Evolutionary conservation across 495 filamentous ascomycete species (phyloP), one percentile per base, ranked within the genome.

Genomic region (Amphirosellinia nigrospora): DNA sequence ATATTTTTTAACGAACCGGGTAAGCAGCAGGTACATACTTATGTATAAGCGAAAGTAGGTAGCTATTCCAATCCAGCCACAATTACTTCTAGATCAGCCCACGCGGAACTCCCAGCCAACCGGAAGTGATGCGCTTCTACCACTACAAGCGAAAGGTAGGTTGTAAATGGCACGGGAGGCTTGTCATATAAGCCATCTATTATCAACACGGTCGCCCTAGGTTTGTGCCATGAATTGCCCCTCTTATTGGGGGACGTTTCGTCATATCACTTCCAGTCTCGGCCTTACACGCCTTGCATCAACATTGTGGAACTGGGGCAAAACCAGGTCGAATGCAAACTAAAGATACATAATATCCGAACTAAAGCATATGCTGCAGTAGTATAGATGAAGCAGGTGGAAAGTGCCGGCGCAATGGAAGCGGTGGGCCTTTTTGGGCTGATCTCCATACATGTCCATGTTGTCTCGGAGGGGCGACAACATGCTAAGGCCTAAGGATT

Each of bases 141-240:
- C 34, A 19, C 53, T 56, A 4, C 16, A 50, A 48, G 28, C 41
- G 41, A 61, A 36, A 43, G 1, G 60, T 15, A 64, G 21, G 26
- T 45, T 4, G 8, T 10, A 64, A 36, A 38, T 38, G 15, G 38
- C 46, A 38, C n/a, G 39, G 62, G 62, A 65, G 45, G 23, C 23
- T 48, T 19, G 46, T 65, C 16, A 46, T 50, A 65, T 62, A 62
- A 65, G n/a, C 32, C n/a, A 13, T 41, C 16, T 52, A 11, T 53
- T 65, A 65, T 65, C 34, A 41, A 46, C 28, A 65, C 46, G 46
- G 46, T 21, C 9, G 36, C 7, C 45, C 19, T 41, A 13, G 46
- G 21, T 53, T 53, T 39, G 21, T 16, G 45, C 28, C 63, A 53
- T 50, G 43, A 64, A 65, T 21, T 39, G 30, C 63, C 63, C 63